Percentiles rank a stretch among this genome's conserved stretches.
Conservation (phyloP, 176 grass and related monocot species). For the Eragrostis curvula region DNA sequence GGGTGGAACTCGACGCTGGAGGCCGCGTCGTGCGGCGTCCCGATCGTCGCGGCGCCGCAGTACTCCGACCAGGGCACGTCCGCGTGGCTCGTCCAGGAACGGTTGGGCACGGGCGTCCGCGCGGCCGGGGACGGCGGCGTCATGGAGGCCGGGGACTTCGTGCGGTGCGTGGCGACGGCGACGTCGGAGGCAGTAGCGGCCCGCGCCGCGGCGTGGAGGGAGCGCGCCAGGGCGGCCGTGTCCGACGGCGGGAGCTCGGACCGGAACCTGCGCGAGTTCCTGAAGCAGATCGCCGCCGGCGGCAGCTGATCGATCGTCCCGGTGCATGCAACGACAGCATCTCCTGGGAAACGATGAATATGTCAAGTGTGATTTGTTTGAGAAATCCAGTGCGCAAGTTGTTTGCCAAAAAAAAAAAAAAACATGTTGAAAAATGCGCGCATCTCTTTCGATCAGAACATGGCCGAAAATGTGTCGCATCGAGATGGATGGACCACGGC, state of each 20-base stretch:
- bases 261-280: slow-evolving; percentile 39
- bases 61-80: slow-evolving; percentile 74
- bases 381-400: too few species aligned
- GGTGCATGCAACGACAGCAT: too few species aligned
- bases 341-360: too few species aligned
- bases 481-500: too few species aligned
- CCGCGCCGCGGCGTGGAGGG: slow-evolving; percentile 53
- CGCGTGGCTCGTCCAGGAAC: slow-evolving; percentile 60
- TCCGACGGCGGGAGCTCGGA: slow-evolving; percentile 40
- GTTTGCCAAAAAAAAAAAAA: too few species aligned
- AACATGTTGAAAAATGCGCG: too few species aligned
- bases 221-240: slow-evolving; percentile 32
- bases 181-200: slow-evolving; percentile 36
- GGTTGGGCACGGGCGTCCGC: slow-evolving; percentile 53
- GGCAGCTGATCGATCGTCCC: background rate
- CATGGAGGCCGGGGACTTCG: slow-evolving; percentile 54
- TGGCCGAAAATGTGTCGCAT: too few species aligned
- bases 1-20: slow-evolving; percentile 76
- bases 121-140: slow-evolving; percentile 36
- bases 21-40: slow-evolving; percentile 55
- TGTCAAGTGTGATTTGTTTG: too few species aligned
- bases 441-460: too few species aligned
- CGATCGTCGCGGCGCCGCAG: slow-evolving; percentile 61
- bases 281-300: slow-evolving; percentile 4
- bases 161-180: slow-evolving; percentile 45